Percentiles rank a stretch among this genome's conserved stretches.
These are phyloP conservation scores for Mycena citricolor DNA, from an alignment of 1,284 basidiomycete species.

Conservation along the genomic window DNA sequence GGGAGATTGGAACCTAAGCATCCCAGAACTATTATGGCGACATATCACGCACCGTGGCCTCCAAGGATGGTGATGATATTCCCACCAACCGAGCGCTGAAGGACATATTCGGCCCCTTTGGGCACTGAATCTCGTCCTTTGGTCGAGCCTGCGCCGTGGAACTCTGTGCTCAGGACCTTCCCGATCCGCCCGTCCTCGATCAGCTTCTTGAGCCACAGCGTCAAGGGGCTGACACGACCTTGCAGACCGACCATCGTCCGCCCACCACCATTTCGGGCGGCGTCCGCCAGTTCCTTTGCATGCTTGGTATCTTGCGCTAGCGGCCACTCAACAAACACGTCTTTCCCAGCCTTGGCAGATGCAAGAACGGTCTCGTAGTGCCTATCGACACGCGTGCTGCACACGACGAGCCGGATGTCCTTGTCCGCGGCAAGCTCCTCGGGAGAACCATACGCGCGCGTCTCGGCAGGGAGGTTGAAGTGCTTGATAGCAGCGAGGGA, in stretches of 20 bases:
- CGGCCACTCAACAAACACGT: slow-evolving; percentile 15
- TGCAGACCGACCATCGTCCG: slow-evolving; percentile 13
- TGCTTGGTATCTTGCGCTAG: slow-evolving; percentile 5
- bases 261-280: neutral
- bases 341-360: slow-evolving; percentile 4
- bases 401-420: slow-evolving; percentile 14
- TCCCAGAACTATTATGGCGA: too few relatives aligned
- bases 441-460: slow-evolving; percentile 8
- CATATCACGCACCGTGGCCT: slow-evolving; percentile 16
- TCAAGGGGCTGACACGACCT: slow-evolving; percentile 7
- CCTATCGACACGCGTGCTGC: slow-evolving; percentile 15
- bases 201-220: neutral
- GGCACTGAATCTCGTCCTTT: slow-evolving; percentile 2
- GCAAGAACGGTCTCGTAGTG: slow-evolving; percentile 8
- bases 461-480: neutral
- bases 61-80: slow-evolving; percentile 10
- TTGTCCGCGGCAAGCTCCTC: slow-evolving; percentile 6
- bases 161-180: slow-evolving; percentile 10
- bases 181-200: slow-evolving; percentile 10
- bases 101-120: slow-evolving; percentile 8
- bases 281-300: neutral
- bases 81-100: slow-evolving; percentile 7
- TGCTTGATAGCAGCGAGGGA: slow-evolving; percentile 4
- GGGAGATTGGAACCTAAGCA: too few relatives aligned
- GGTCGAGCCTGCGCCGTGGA: neutral